A percentile compares a stretch with the other conserved stretches of the same genome.
Conservation (phyloP, 169 alveolate species). For the Babesia divergens region DNA sequence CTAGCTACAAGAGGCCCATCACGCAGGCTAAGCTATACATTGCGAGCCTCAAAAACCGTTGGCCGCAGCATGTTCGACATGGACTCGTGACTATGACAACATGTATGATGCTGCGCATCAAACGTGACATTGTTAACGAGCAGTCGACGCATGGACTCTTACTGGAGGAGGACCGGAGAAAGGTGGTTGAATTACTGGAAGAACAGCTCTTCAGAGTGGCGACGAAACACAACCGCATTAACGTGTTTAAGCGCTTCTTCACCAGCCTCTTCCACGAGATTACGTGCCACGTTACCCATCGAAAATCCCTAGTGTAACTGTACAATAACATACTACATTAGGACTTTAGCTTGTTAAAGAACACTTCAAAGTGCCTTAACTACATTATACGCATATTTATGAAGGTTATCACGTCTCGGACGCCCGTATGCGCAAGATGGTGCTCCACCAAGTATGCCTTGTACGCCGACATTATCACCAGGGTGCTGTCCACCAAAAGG, state of each 20-base stretch:
- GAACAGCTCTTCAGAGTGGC: constrained; percentile 40
- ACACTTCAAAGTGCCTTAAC: neutral
- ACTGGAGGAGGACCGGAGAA: constrained; percentile 48
- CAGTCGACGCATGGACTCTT: constrained; percentile 54
- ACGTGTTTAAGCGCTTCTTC: constrained; percentile 31
- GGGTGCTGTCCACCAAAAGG: constrained; percentile 11
- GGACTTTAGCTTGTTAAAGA: neutral
- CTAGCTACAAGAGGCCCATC: constrained; percentile 38
- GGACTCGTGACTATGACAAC: constrained; percentile 56
- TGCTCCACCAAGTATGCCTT: constrained; percentile 19
- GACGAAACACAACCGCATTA: constrained; percentile 33
- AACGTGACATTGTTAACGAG: constrained; percentile 47
- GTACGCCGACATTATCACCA: constrained; percentile 21
- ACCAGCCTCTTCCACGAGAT: neutral
- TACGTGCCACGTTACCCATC: constrained; percentile 1
- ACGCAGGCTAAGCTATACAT: constrained; percentile 43
- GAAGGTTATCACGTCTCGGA: constrained; percentile 16
- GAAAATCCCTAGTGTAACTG: too few relatives aligned
- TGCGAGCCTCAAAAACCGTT: constrained; percentile 5
- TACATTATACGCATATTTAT: neutral
- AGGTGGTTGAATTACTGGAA: constrained; percentile 35
- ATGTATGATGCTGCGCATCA: constrained; percentile 52
- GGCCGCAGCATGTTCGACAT: constrained; percentile 10
- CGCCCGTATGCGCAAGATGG: neutral
- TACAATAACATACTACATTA: neutral